Conservation (phyloP, 1,284 basidiomycete genomes). For the Porodaedalea pini region DNA sequence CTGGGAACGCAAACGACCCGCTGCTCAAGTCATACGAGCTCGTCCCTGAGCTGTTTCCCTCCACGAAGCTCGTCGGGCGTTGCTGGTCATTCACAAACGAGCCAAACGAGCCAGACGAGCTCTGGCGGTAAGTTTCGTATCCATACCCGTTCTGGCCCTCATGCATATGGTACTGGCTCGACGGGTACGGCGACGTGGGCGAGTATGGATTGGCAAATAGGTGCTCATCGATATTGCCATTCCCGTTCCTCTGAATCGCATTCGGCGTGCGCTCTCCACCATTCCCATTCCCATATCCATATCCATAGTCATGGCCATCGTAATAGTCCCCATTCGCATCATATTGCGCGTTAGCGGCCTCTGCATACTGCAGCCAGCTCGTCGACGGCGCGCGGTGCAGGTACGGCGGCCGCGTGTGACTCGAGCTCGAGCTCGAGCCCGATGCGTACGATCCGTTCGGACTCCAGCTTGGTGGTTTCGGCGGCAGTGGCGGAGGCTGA, state of each 20-base stretch:
- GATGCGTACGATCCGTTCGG: background rate
- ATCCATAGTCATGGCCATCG: background rate
- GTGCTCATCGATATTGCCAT: background rate
- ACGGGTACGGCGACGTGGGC: slow-evolving; percentile 1
- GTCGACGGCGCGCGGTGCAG: slow-evolving; percentile 1
- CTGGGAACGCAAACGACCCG: slow-evolving; percentile 18
- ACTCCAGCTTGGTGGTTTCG: background rate
- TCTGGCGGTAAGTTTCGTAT: background rate
- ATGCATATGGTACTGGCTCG: background rate
- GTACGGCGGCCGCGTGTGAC: background rate
- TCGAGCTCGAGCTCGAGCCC: background rate
- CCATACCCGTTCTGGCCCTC: background rate
- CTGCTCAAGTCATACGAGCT: slow-evolving; percentile 15
- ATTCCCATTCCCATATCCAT: background rate
- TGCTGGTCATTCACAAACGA: background rate
- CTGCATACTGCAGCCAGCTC: slow-evolving; percentile 12
- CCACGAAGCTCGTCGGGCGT: slow-evolving; percentile 11
- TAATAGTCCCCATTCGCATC: slow-evolving; percentile 2
- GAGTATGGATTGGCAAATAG: slow-evolving; percentile 10
- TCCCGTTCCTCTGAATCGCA: background rate
- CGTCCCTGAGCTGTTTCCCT: slow-evolving; percentile 1
- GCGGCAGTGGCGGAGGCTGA: background rate
- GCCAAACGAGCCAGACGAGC: no score
- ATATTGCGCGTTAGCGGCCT: slow-evolving; percentile 10
- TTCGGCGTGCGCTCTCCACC: slow-evolving; percentile 1